A percentile compares a stretch with the other conserved stretches of the same genome.
phyloP scores from a whole-genome alignment of 2,329 filamentous ascomycete genomes.

The Aspergillus awamori region DNA sequence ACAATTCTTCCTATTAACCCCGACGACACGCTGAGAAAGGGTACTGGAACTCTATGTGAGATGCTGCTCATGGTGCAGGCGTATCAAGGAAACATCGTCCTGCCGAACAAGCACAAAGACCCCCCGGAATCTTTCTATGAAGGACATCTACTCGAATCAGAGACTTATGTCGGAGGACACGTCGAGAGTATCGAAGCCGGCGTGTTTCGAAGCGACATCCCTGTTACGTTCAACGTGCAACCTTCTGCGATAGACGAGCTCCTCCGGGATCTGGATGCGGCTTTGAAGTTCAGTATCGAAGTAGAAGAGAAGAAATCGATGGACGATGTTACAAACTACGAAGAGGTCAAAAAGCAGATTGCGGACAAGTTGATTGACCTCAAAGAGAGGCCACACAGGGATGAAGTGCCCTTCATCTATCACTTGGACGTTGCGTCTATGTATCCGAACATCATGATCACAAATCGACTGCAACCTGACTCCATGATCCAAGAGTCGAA shows the following conservation, averaged over 20 bases:
- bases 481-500: constrained; percentile 98
- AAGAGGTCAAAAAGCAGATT: constrained; percentile 84
- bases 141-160: constrained; percentile 90
- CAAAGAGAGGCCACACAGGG: constrained; percentile 80
- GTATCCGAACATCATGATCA: constrained; percentile 99
- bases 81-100: constrained; percentile 84
- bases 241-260: constrained; percentile 87
- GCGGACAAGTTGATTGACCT: constrained; percentile 68
- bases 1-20: constrained; percentile 92
- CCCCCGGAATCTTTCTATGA: constrained; percentile 95
- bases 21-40: constrained; percentile 90
- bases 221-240: constrained; percentile 91
- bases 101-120: constrained; percentile 94
- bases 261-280: constrained; percentile 80
- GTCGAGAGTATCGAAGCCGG: constrained; percentile 99
- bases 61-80: constrained; percentile 99
- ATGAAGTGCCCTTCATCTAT: constrained; percentile 88
- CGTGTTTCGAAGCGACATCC: constrained; percentile 94
- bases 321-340: constrained; percentile 78
- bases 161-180: constrained; percentile 97
- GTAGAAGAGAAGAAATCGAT: constrained; percentile 82
- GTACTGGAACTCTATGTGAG: constrained; percentile 97
- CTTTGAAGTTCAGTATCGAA: constrained; percentile 82
- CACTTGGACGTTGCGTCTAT: constrained; percentile 98
- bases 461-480: constrained; percentile 93